Evolutionary conservation across 306 rosid genomes (phyloP), one percentile per base, ranked within the genome.

Genomic region (Medicago arabica): DNA sequence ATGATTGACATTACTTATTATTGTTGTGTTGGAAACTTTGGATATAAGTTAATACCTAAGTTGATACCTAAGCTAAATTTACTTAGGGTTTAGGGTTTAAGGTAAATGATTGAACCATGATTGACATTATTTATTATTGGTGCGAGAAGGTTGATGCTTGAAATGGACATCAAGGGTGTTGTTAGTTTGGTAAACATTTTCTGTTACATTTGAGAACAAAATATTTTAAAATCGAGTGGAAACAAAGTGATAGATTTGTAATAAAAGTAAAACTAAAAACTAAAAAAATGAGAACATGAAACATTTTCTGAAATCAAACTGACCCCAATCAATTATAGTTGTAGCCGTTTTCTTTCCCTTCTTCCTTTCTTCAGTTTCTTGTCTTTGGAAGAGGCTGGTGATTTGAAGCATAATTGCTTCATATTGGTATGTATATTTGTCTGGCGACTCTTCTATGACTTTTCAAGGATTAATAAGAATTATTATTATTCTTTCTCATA

Each of bases 111-210:
- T 25, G 28, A 25, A 25, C 28, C 28, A 25, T 25, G 28, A 25
- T 25, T 25, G 28, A 25, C 28, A 25, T 25, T 25, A 25, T 2
- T 25, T 25, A 25, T 25, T 25, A 25, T 21, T 21, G n/a, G 51
- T 74, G 41, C 49, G 76, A 58, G 69, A 67, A 17, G 75, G 31
- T 66, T 57, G 54, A 46, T 73, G 58, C 61, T 53, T 41, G 46
- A 63, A 61, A 59, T 68, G 58, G 43, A 67, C 57, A 47, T 62
- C 5, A 54, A 67, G 66, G 51, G 53, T 46, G 60, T 53, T 19
- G 7, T 16, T 53, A 53, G 59, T 53, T 53, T 16, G 23, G 17
- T 16, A 25, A 25, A 25, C 28, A 25, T 25, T 53, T 53, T 17
- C 36, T 1, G 36, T 21, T 57, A 57, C 8, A 2, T 21, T 57